These are phyloP conservation scores for Hymenoscyphus linearis DNA, from an alignment of 2,329 filamentous ascomycete genomes.

Conservation along the genomic window DNA sequence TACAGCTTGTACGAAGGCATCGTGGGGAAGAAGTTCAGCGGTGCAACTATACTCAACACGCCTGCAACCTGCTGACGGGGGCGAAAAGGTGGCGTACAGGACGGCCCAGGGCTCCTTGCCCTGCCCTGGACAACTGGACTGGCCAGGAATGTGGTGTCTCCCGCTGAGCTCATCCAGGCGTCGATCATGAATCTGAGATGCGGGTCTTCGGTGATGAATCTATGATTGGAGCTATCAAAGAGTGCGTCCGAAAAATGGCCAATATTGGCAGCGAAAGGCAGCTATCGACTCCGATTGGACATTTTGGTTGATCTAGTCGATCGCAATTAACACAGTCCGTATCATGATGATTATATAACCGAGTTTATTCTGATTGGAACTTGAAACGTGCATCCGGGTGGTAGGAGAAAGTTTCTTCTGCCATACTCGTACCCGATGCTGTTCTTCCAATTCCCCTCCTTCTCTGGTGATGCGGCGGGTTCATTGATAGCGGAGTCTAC, in stretches of 20 bases:
- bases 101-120: constrained; percentile 7
- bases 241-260: constrained; percentile 8
- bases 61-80: constrained; percentile 6
- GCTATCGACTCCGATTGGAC: constrained; percentile 2
- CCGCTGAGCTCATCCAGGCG: constrained; percentile 21
- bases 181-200: constrained; percentile 20
- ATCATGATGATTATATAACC: too few species aligned
- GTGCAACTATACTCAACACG: background rate
- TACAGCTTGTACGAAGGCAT: background rate
- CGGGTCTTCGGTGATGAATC: constrained; percentile 19
- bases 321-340: background rate
- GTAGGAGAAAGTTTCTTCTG: background rate
- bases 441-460: background rate
- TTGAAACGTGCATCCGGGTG: background rate
- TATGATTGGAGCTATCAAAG: constrained; percentile 6
- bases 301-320: constrained; percentile 8
- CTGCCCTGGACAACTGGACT: constrained; percentile 9
- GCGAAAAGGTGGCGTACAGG: constrained; percentile 11
- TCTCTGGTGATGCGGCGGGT: background rate
- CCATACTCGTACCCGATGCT: too few species aligned
- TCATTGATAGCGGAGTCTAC: background rate
- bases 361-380: background rate
- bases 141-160: constrained; percentile 19
- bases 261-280: constrained; percentile 17
- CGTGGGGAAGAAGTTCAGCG: background rate